Base-by-base conservation (phyloP, 257 asterid species). In the Plantago ovata region DNA sequence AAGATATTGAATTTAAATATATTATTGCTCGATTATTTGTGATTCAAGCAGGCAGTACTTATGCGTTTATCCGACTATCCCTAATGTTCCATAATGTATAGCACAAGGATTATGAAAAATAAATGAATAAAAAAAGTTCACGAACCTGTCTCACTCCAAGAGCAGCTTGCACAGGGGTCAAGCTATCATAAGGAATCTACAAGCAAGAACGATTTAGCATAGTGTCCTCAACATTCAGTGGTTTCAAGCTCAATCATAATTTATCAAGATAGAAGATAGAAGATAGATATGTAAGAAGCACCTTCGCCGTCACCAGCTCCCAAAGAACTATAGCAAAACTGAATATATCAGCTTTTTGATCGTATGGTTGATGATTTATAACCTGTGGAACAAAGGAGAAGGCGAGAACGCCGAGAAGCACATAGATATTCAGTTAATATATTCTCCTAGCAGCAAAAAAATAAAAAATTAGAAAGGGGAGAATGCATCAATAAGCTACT, bases 251-350 rank as follows among this genome's bases (percentile, higher is more conserved):
- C 28, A 61, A 20, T 47, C 48, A 23, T 47, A 42, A 62, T 43
- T 20, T 20, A 23, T 58, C 20, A 41, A 43, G n/a, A n/a, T n/a
- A n/a, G n/a, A n/a, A 28, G 36, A 28, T 28, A 28, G 5, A n/a
- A 28, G 15, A 55, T 15, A 68, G 41, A 43, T 22, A 42, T 7
- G 13, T 28, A 22, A 52, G 51, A 55, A 56, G 52, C 46, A 88
- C 98, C 96, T 85, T 85, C 15, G 88, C 83, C 3, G 95, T 85
- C 58, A 77, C 75, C 55, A 92, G 84, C 90, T 92, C 98, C 98
- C 98, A 88, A 60, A 92, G 85, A 59, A 88, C 96, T 69, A 92
- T 85, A 16, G 88, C 94, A 74, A 85, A 92, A 69, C 96, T 92
- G 77, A 80, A 88, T 40, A 92, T 86, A 63, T 92, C 98, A 21